These are phyloP conservation scores for Globisporangium nagaii DNA, from an alignment of 352 stramenopile genomes.

Conservation along the genomic window DNA sequence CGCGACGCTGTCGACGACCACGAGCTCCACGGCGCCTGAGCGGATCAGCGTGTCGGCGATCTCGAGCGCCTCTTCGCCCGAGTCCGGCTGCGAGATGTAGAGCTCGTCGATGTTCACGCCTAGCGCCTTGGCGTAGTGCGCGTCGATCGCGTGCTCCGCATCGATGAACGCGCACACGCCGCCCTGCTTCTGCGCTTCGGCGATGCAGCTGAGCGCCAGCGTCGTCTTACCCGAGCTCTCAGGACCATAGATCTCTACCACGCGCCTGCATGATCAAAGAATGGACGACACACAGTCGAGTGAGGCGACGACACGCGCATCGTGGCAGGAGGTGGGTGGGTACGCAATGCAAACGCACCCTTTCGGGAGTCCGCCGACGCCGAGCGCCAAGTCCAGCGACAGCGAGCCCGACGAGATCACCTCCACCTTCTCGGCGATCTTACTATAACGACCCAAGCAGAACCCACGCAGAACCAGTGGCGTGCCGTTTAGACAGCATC, in stretches of 20 bases:
- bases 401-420: conserved; percentile 93
- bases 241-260: conserved; percentile 99
- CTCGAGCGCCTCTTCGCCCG: conserved; percentile 97
- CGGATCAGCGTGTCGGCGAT: conserved; percentile 97
- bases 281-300: no score
- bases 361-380: conserved; percentile 93
- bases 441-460: conserved; percentile 18
- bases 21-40: conserved; percentile 94
- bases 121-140: conserved; percentile 89
- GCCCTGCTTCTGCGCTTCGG: conserved; percentile 92
- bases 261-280: conserved; percentile 75
- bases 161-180: conserved; percentile 98
- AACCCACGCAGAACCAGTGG: not conserved
- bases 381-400: conserved; percentile 89
- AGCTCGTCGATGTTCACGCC: conserved; percentile 96
- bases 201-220: conserved; percentile 95
- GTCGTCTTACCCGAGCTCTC: conserved; percentile 99
- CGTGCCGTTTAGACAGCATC: no score
- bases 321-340: no score
- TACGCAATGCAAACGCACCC: no score
- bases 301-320: no score
- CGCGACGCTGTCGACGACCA: conserved; percentile 97
- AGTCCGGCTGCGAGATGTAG: conserved; percentile 97
- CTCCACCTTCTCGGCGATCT: conserved; percentile 87
- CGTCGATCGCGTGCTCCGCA: conserved; percentile 97